Percentiles rank a stretch among this genome's conserved stretches.
phyloP scores from a whole-genome alignment of 441 rosid species.

The Brassica hybrid region DNA sequence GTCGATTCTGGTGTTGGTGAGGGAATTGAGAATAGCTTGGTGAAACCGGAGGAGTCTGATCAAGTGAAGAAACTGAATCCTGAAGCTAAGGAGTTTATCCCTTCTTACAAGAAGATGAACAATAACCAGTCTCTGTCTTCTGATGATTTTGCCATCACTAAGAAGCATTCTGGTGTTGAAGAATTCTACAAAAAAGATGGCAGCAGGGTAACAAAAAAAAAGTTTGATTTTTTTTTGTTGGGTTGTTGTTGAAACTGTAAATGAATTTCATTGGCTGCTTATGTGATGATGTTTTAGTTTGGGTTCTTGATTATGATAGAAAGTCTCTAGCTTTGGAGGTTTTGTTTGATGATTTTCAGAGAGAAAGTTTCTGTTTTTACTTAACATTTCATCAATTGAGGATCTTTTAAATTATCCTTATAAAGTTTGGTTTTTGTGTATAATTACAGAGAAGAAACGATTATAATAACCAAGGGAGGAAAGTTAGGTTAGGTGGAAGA shows the following conservation, averaged over 20 bases:
- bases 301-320: background rate
- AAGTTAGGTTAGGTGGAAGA: slow-evolving; percentile 52
- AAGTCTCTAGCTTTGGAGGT: slow-evolving; percentile 4
- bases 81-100: slow-evolving; percentile 36
- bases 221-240: background rate
- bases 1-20: too few species aligned
- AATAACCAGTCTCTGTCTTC: slow-evolving; percentile 22
- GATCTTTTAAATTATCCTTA: background rate
- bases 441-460: slow-evolving; percentile 55
- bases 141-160: slow-evolving; percentile 9
- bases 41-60: slow-evolving; percentile 31
- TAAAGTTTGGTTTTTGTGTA: slow-evolving; percentile 16
- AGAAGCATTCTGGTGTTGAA: slow-evolving; percentile 25
- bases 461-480: slow-evolving; percentile 54
- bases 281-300: slow-evolving; percentile 10
- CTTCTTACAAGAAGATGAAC: slow-evolving; percentile 37
- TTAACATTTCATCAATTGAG: too few species aligned
- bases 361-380: background rate
- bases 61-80: slow-evolving; percentile 28
- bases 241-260: background rate
- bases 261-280: background rate
- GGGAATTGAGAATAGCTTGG: slow-evolving; percentile 16
- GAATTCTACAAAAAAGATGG: slow-evolving; percentile 18
- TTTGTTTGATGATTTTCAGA: background rate
- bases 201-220: slow-evolving; percentile 3